Base-by-base conservation (phyloP, 805 yeast species). In the Metschnikowia chrysomelidarum region DNA sequence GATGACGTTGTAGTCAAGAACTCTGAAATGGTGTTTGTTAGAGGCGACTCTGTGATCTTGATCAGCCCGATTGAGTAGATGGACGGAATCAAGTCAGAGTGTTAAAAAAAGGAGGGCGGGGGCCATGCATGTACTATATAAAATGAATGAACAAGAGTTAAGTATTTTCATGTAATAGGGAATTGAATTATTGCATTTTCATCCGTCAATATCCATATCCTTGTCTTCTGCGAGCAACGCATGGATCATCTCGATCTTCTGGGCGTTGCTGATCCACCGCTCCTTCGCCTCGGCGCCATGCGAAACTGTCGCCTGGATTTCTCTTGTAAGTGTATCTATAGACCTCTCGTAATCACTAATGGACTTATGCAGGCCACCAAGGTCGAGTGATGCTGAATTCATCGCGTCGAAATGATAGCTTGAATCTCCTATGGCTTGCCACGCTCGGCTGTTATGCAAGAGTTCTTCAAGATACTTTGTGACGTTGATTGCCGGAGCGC, bases 41-140 rank as follows among this genome's bases (percentile, higher is more conserved):
- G 99, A 67, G 99, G 99, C n/a, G 98, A 93, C 62, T 80, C 94
- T 3, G 98, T 93, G 27, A 87, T 94, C 32, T 72, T 89, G 49
- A 81, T 93, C 35, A 79, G 83, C 35, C 71, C 73, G 12, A 42
- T 57, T 13, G 46, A 51, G 19, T 41, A 34, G 24, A 8, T 7
- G 18, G n/a, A n/a, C n/a, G n/a, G n/a, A n/a, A n/a, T n/a, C n/a
- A n/a, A n/a, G n/a, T n/a, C n/a, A n/a, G n/a, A n/a, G n/a, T n/a
- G n/a, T n/a, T n/a, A n/a, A n/a, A n/a, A 19, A 7, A 7, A 19
- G 22, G 9, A 19, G 22, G 22, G n/a, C n/a, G n/a, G 18, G 40
- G 29, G 26, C 20, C 30, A 32, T 32, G 19, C 14, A 33, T 36
- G 36, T 36, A 36, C 24, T 15, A 30, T 30, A 27, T 21, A 13